Conservation (phyloP, 345 rosid genomes). For the Carallia brachiata region DNA sequence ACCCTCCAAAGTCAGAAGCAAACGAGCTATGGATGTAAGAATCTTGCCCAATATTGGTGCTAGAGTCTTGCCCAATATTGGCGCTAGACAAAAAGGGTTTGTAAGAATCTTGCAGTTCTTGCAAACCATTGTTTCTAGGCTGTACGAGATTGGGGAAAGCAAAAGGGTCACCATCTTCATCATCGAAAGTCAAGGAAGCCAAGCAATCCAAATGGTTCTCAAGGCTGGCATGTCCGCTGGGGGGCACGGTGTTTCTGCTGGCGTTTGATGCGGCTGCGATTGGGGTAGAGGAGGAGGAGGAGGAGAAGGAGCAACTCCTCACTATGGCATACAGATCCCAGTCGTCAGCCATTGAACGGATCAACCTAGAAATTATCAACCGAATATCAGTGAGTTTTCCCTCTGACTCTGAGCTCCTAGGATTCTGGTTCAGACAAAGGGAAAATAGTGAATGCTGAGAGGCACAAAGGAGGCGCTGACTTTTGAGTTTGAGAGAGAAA, state of each 20-base stretch:
- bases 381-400: neutral
- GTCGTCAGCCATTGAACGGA: constrained; percentile 33
- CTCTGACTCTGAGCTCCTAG: neutral
- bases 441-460: constrained; percentile 28
- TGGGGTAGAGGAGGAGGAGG: constrained; percentile 31
- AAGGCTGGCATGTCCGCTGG: neutral
- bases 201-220: constrained; percentile 35
- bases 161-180: constrained; percentile 29
- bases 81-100: constrained; percentile 43
- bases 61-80: constrained; percentile 12
- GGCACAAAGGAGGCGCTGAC: constrained; percentile 76
- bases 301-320: constrained; percentile 52
- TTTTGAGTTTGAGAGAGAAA: constrained; percentile 24
- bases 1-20: constrained; percentile 18
- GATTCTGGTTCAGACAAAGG: constrained; percentile 3
- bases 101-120: constrained; percentile 56
- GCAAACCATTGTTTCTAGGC: constrained; percentile 21
- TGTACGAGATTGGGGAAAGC: constrained; percentile 29
- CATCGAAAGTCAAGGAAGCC: constrained; percentile 38
- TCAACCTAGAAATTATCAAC: constrained; percentile 25
- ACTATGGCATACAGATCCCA: constrained; percentile 91
- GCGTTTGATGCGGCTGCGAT: neutral
- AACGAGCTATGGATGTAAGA: constrained; percentile 22
- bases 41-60: constrained; percentile 2
- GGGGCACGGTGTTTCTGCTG: neutral